phyloP scores from a whole-genome alignment of 2,329 filamentous ascomycete genomes.

The Passalora sequoiae region DNA sequence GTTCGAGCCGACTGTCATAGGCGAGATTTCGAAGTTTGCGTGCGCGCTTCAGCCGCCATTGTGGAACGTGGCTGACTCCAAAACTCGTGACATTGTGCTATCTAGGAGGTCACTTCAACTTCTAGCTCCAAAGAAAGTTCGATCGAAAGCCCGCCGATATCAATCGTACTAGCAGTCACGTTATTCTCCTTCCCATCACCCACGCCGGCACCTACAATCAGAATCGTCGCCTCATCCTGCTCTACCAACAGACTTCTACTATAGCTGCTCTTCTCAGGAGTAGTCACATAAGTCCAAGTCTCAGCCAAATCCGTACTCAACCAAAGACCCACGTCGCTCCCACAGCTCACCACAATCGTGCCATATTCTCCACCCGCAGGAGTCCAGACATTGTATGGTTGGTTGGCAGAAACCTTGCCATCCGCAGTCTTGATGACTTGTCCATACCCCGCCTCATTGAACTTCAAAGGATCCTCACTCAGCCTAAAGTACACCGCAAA shows the following conservation, averaged over 20 bases:
- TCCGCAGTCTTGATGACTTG: conserved; percentile 42
- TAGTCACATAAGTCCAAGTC: conserved; percentile 43
- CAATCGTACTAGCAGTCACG: conserved; percentile 18
- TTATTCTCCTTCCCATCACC: conserved; percentile 29
- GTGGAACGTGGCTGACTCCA: no score
- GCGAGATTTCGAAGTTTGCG: no score
- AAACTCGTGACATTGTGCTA: no score
- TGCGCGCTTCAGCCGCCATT: no score
- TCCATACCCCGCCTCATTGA: conserved; percentile 38
- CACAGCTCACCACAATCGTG: conserved; percentile 46
- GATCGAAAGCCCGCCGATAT: no score
- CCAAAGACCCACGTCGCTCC: conserved; percentile 41
- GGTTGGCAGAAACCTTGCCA: conserved; percentile 43
- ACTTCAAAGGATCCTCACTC: conserved; percentile 43
- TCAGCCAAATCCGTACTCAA: conserved; percentile 45
- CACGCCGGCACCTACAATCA: conserved; percentile 41
- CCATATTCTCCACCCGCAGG: conserved; percentile 44
- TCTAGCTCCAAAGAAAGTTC: no score
- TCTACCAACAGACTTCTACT: conserved; percentile 45
- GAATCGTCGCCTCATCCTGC: conserved; percentile 35
- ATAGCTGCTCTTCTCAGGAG: conserved; percentile 38
- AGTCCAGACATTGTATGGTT: conserved; percentile 52
- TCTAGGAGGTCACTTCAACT: no score
- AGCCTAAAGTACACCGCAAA: conserved; percentile 54
- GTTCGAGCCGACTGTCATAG: no score